Evolutionary conservation across 75 land plant species (phyloP), one percentile per base, ranked within the genome.

Genomic region (Adiantum capillusveneris): DNA sequence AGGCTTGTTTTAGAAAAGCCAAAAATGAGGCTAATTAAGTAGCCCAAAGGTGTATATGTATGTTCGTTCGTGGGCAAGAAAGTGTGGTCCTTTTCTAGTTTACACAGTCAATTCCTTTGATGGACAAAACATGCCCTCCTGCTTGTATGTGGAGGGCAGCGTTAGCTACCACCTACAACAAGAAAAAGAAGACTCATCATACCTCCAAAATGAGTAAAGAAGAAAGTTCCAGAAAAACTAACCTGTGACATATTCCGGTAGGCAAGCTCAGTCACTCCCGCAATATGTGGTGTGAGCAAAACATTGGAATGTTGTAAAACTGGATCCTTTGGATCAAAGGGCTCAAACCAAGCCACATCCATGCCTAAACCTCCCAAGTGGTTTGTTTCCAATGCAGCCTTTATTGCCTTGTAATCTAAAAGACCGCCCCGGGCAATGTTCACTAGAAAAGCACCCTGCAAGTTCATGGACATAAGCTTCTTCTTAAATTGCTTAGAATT

Each of bases 281-380:
- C 98, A 78, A 93, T 56, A 75, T 93, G 98, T 44, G 98, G 98
- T 19, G 98, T 93, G 51, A 88, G 68, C 6, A 93, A 0, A 6
- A 93, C 95, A 77, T 88, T 93, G 3, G 77, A 75, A 65, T 75
- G 74, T 58, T 85, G 79, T 60, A 89, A 31, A 61, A 93, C 80
- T 29, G 90, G 84, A 60, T 93, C 98, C 25, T 70, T 59, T 0
- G 95, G 94, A 68, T 88, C 76, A 76, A 84, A 79, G 24, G 98
- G 98, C 53, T 93, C 98, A 17, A 70, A 63, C 98, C 98, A 93
- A 31, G 98, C 83, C 63, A 93, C 98, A 68, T 93, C 98, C 17
- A 79, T 73, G 26, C 82, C 98, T 44, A 93, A 72, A 22, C 98
- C 98, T 52, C 98, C 98, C 54, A 93, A 68, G 39, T 93, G 95